Conservation (phyloP, 148 eudicot species). For the Rhododendron kiyosumense region DNA sequence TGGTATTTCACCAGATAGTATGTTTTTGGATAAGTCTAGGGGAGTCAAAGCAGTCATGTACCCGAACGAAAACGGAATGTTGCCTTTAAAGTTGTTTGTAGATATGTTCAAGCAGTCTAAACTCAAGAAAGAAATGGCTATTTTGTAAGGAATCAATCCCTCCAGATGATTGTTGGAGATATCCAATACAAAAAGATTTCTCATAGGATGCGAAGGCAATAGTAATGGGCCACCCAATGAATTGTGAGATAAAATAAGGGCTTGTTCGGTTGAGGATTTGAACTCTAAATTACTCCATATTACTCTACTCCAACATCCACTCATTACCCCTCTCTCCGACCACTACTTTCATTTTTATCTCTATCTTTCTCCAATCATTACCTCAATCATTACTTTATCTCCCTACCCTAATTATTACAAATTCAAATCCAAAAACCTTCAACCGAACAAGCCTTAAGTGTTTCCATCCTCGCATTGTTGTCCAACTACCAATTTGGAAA, state of each 20-base stretch:
- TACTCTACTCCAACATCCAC: no score
- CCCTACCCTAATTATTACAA: no score
- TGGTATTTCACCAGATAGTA: slow-evolving; percentile 10
- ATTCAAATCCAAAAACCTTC: no score
- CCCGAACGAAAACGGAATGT: neutral
- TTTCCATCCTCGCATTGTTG: neutral
- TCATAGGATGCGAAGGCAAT: neutral
- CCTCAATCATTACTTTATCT: no score
- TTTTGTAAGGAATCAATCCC: neutral
- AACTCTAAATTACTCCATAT: no score
- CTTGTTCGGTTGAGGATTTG: no score
- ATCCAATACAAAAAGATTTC: neutral
- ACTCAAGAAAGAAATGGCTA: neutral
- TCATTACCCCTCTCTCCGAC: no score
- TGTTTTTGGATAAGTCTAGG: neutral
- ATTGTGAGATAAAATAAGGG: neutral
- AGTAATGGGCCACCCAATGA: neutral
- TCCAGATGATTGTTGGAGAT: no score
- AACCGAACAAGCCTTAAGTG: no score
- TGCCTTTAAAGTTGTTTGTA: neutral
- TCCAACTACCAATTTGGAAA: slow-evolving; percentile 16
- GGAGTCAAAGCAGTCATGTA: neutral
- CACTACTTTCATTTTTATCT: no score
- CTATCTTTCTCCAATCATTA: no score
- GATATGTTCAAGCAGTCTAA: neutral